These are phyloP conservation scores for Inga leiocalycina DNA, from an alignment of 306 rosid species.

Conservation along the genomic window DNA sequence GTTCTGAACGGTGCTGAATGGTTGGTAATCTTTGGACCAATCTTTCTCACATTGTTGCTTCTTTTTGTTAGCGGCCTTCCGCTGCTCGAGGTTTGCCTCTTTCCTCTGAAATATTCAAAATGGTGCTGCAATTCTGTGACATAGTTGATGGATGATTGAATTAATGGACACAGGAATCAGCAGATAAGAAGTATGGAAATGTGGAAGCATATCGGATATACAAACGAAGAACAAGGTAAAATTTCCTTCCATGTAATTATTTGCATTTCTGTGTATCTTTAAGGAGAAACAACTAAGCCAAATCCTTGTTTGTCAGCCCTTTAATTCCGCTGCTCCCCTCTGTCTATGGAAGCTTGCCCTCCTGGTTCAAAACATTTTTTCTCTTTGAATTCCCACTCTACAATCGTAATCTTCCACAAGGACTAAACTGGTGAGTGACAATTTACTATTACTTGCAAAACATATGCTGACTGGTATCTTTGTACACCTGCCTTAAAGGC, in stretches of 20 bases:
- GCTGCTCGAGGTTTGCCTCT: conserved; percentile 81
- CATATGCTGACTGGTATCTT: neutral
- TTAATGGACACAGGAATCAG: conserved; percentile 70
- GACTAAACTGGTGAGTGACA: conserved; percentile 64
- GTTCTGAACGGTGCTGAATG: conserved; percentile 78
- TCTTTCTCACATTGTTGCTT: conserved; percentile 84
- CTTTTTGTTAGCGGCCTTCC: conserved; percentile 97
- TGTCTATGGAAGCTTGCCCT: conserved; percentile 76
- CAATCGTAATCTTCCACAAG: conserved; percentile 66
- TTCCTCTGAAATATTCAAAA: conserved; percentile 29
- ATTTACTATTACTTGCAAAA: conserved; percentile 21
- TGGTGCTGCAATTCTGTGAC: conserved; percentile 9
- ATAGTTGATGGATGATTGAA: conserved; percentile 29
- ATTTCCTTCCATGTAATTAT: conserved; percentile 21
- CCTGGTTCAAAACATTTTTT: conserved; percentile 69
- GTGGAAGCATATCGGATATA: conserved; percentile 64
- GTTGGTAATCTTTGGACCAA: conserved; percentile 86
- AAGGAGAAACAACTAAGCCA: conserved; percentile 38
- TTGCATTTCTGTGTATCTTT: conserved; percentile 11
- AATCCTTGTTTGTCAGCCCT: conserved; percentile 67
- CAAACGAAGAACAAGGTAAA: conserved; percentile 79
- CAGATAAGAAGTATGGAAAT: conserved; percentile 91
- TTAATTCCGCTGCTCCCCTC: conserved; percentile 71
- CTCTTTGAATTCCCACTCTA: conserved; percentile 87
- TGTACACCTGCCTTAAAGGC: neutral